Conservation (phyloP, 495 filamentous ascomycete genomes). For the Neurospora sp. region DNA sequence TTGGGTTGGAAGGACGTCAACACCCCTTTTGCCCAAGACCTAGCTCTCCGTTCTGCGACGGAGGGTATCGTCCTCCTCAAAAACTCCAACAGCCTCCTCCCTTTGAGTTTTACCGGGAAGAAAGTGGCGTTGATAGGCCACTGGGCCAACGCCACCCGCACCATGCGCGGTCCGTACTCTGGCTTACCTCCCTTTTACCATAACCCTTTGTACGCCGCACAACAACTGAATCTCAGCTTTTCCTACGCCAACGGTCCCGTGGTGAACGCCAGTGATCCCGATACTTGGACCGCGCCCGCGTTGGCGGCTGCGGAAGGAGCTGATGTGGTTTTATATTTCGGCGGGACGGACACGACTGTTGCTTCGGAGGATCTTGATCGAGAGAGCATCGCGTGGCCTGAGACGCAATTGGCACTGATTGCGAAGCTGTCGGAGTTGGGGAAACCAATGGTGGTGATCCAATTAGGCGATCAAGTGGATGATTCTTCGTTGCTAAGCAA, state of each 20-base stretch:
- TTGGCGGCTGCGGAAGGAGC: constrained; percentile 23
- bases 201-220: constrained; percentile 22
- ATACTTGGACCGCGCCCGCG: constrained; percentile 43
- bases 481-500: constrained; percentile 36
- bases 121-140: constrained; percentile 27
- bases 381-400: constrained; percentile 28
- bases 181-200: constrained; percentile 25
- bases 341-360: constrained; percentile 27
- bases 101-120: constrained; percentile 12
- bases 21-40: constrained; percentile 22
- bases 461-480: constrained; percentile 44
- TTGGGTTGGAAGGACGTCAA: constrained; percentile 27
- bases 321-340: constrained; percentile 29
- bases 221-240: constrained; percentile 17
- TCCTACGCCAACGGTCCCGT: constrained; percentile 13
- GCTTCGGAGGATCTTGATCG: constrained; percentile 29
- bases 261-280: constrained; percentile 31
- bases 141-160: constrained; percentile 21
- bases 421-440: constrained; percentile 19
- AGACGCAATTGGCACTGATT: constrained; percentile 25
- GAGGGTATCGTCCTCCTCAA: constrained; percentile 28
- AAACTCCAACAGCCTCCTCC: constrained; percentile 20
- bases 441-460: constrained; percentile 29
- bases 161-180: constrained; percentile 30
- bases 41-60: constrained; percentile 20